Evolutionary conservation across 331 rosid species (phyloP).

Genomic region (Dryas integrifolia): DNA sequence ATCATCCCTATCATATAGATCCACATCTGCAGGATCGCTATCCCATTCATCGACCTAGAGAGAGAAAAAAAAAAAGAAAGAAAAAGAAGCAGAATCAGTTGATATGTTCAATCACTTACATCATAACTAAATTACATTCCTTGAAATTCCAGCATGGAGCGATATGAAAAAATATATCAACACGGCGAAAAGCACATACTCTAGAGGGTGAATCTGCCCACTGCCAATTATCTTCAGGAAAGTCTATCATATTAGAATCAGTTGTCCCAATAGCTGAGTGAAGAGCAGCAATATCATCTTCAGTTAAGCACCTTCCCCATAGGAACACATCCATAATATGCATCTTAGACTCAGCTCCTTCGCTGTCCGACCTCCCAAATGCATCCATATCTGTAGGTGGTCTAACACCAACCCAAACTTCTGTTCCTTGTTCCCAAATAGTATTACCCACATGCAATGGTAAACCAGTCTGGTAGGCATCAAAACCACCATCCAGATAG

Average conservation of each 20-base stretch:
- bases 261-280: conserved; percentile 75
- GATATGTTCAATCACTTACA: conserved; percentile 13
- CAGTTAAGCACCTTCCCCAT: conserved; percentile 96
- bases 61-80: conserved; percentile 10
- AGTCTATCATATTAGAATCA: conserved; percentile 64
- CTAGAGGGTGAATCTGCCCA: conserved; percentile 97
- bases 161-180: background rate
- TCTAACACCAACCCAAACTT: conserved; percentile 94
- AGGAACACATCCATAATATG: conserved; percentile 95
- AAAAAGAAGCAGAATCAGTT: conserved; percentile 24
- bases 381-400: conserved; percentile 96
- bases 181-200: conserved; percentile 39
- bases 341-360: conserved; percentile 99
- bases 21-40: conserved; percentile 98
- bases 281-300: conserved; percentile 90
- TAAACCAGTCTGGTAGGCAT: conserved; percentile 85
- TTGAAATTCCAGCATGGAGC: background rate
- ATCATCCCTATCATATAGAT: conserved; percentile 89
- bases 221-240: conserved; percentile 91
- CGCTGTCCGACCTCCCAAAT: conserved; percentile 98
- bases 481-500: conserved; percentile 92
- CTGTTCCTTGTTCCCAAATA: conserved; percentile 91
- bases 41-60: conserved; percentile 92
- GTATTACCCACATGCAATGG: conserved; percentile 70
- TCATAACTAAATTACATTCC: background rate